phyloP scores from a whole-genome alignment of 2,329 filamentous ascomycete species.

The Claviceps sp. region DNA sequence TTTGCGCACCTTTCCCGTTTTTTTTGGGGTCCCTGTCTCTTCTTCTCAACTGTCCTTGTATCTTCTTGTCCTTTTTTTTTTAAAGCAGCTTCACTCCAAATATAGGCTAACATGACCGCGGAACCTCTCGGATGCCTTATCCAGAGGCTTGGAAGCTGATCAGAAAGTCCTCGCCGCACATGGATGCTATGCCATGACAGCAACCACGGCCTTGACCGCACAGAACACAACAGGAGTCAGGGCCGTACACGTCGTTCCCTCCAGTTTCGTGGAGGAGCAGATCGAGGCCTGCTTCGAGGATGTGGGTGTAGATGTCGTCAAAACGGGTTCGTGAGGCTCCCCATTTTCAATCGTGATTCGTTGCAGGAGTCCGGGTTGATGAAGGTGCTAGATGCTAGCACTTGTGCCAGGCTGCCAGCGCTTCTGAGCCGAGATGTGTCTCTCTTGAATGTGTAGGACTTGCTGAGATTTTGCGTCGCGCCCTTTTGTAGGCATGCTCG shows the following conservation, averaged over 20 bases:
- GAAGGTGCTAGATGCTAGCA: too few relatives aligned
- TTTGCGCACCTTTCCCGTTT: not conserved
- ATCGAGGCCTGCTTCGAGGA: slow-evolving; percentile 77
- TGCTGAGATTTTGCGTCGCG: not conserved
- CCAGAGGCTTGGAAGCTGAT: slow-evolving; percentile 83
- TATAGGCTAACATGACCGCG: not conserved
- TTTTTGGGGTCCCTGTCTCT: too few relatives aligned
- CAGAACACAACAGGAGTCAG: slow-evolving; percentile 83
- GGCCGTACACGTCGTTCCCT: slow-evolving; percentile 66
- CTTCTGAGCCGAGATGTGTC: too few relatives aligned
- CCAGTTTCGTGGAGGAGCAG: slow-evolving; percentile 68
- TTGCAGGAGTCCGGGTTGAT: too few relatives aligned
- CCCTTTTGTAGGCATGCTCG: slow-evolving; percentile 23
- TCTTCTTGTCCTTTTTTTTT: too few relatives aligned
- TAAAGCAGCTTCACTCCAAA: too few relatives aligned
- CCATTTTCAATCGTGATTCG: too few relatives aligned
- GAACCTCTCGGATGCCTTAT: not conserved
- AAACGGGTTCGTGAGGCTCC: slow-evolving; percentile 52
- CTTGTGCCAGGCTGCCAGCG: too few relatives aligned
- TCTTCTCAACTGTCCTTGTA: too few relatives aligned
- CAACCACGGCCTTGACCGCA: slow-evolving; percentile 88
- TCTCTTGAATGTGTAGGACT: not conserved
- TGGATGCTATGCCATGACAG: slow-evolving; percentile 90
- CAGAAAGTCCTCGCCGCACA: slow-evolving; percentile 89
- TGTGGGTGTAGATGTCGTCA: slow-evolving; percentile 79